Base-by-base conservation (phyloP, 768 basidiomycete species). In the Lactifluus rugatus region DNA sequence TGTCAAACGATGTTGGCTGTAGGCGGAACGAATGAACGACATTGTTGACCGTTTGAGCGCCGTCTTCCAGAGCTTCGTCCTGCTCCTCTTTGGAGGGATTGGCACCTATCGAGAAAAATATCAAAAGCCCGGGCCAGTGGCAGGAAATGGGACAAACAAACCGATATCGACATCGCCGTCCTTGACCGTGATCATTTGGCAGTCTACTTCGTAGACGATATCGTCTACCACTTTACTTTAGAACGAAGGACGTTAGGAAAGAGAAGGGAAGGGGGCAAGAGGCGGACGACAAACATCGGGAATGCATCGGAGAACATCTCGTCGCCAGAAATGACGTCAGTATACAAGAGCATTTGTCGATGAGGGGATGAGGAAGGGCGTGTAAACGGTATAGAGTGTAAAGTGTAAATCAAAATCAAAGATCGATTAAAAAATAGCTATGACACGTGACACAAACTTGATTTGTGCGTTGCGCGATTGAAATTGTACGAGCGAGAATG, bases 301-400 rank as follows among this genome's bases (percentile, higher is more conserved):
- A 86, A 97, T 64, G 93, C 93, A 76, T 95, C 93, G 26, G 92
- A 93, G 80, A 89, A 82, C 80, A 97, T 87, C 77, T 97, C 94
- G 68, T 95, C 92, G 46, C 72, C 81, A 50, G 82, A 71, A 57
- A 96, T n/a, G 58, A 88, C 69, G 71, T 93, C 90, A 26, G 60
- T 41, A 75, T 82, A 93, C 66, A 93, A 73, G 72, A 90, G 70
- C 91, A 93, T 90, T 58, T 60, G 25, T 52, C 7, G n/a, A 17
- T 19, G 2, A 10, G 14, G 4, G 2, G 9, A 10, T 21, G 19
- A 37, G 19, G 11, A 64, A 54, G 42, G 28, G 28, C 28, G 28
- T 31, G 3, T 31, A n/a, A n/a, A n/a, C n/a, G n/a, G n/a, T n/a
- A n/a, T n/a, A 48, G 26, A 39, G 53, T 53, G 52, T 48, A 56